Evolutionary conservation across 805 yeast genomes (phyloP).

Genomic region (Candida nonsorbophila): DNA sequence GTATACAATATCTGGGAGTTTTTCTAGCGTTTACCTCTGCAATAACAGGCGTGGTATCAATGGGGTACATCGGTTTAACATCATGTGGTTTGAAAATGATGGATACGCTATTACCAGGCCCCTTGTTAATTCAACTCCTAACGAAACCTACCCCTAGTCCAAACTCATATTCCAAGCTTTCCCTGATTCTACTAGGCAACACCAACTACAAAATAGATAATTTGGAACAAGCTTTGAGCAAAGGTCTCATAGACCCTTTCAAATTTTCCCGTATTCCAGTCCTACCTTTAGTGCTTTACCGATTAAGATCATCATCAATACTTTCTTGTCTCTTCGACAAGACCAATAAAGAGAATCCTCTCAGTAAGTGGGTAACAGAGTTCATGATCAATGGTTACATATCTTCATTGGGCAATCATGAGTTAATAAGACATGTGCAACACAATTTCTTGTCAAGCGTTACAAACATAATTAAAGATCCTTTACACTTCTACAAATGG

Average conservation of each 20-base stretch:
- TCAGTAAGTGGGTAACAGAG: constrained; percentile 24
- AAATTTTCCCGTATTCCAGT: constrained; percentile 32
- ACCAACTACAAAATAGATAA: constrained; percentile 15
- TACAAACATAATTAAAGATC: constrained; percentile 4
- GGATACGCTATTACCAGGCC: constrained; percentile 31
- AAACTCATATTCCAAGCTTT: constrained; percentile 3
- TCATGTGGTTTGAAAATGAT: constrained; percentile 32
- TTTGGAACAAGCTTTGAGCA: constrained; percentile 24
- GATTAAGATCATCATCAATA: constrained; percentile 30
- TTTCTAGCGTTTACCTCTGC: constrained; percentile 35
- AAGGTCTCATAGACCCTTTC: constrained; percentile 29
- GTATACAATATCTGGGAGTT: constrained; percentile 25
- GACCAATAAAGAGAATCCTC: constrained; percentile 5
- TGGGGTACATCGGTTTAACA: constrained; percentile 35
- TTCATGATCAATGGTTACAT: constrained; percentile 30
- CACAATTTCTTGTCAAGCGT: not conserved
- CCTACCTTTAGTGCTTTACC: constrained; percentile 33
- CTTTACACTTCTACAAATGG: constrained; percentile 3
- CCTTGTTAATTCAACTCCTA: constrained; percentile 20
- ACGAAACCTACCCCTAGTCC: constrained; percentile 1
- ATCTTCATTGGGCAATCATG: constrained; percentile 32
- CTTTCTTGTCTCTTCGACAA: constrained; percentile 19
- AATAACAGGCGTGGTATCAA: constrained; percentile 31
- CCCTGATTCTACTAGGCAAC: constrained; percentile 8
- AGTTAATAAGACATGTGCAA: constrained; percentile 15